Evolutionary conservation across 169 alveolate species (phyloP).

Genomic region (Theileria orientalis): DNA sequence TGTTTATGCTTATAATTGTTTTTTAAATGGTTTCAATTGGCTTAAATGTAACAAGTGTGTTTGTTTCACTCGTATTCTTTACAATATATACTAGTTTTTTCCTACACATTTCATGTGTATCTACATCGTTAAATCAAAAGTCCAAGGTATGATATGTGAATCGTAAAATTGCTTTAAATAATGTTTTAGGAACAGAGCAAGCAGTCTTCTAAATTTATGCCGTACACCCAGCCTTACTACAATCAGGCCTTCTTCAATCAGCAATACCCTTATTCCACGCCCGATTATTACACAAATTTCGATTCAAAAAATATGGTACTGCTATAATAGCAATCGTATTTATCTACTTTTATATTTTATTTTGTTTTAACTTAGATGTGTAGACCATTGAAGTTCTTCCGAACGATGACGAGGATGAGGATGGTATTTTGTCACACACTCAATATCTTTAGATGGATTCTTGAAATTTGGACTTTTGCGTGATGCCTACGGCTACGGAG

Average conservation of each 20-base stretch:
- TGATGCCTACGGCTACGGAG: conserved; percentile 56
- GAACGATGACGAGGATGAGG: conserved; percentile 55
- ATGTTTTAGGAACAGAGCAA: neutral
- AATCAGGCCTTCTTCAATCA: neutral
- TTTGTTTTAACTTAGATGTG: neutral
- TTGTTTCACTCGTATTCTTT: neutral
- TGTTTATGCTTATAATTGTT: neutral
- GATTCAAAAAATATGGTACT: conserved; percentile 13
- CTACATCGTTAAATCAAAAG: neutral
- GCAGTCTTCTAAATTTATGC: too few relatives aligned
- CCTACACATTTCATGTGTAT: neutral
- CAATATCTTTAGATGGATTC: conserved; percentile 3
- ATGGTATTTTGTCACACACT: neutral
- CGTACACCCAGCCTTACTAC: neutral
- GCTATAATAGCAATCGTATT: neutral
- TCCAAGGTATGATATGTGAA: neutral
- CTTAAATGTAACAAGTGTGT: neutral
- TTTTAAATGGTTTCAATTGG: conserved; percentile 7
- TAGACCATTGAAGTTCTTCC: conserved; percentile 61
- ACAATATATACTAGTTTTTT: neutral
- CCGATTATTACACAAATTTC: neutral
- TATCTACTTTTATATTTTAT: neutral
- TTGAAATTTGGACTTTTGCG: conserved; percentile 32
- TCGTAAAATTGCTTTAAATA: neutral
- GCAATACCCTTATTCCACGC: neutral